Percentiles rank a stretch among this genome's conserved stretches.
Conservation (phyloP, 225 moss, liverwort and hornwort genomes). For the Sphagnum contortum region DNA sequence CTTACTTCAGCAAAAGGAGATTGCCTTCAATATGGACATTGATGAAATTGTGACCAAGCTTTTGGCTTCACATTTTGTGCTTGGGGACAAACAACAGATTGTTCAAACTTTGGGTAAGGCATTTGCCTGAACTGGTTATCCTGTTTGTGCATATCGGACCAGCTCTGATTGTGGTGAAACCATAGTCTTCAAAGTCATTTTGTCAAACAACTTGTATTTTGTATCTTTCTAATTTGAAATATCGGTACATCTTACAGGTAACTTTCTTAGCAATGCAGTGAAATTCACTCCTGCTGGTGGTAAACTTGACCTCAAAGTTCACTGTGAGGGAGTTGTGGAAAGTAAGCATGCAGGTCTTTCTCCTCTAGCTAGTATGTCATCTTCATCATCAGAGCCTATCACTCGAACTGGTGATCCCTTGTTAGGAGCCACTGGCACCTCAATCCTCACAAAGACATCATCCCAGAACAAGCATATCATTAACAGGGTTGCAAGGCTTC, state of each 20-base stretch:
- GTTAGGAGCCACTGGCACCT: neutral
- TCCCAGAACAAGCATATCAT: constrained; percentile 1
- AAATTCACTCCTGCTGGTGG: constrained; percentile 20
- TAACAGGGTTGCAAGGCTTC: constrained; percentile 13
- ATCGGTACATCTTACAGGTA: constrained; percentile 4
- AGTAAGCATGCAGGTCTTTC: constrained; percentile 1
- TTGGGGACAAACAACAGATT: constrained; percentile 72
- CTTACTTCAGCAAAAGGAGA: constrained; percentile 57
- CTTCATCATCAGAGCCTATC: neutral
- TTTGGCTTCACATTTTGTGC: constrained; percentile 37
- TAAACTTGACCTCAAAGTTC: constrained; percentile 9
- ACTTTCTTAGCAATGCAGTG: constrained; percentile 25
- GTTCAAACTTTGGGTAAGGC: constrained; percentile 60
- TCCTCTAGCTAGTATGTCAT: neutral
- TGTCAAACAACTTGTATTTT: no score
- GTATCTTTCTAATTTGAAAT: no score
- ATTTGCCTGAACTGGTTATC: neutral
- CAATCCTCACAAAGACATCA: neutral
- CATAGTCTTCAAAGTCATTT: no score
- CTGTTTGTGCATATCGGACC: no score
- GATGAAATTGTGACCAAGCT: constrained; percentile 39
- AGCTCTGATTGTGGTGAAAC: neutral
- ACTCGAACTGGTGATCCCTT: neutral
- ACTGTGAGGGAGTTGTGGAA: constrained; percentile 13
- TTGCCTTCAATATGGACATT: constrained; percentile 52